Conservation (phyloP, 208 protist species). For the Wallacemonas sp. region DNA sequence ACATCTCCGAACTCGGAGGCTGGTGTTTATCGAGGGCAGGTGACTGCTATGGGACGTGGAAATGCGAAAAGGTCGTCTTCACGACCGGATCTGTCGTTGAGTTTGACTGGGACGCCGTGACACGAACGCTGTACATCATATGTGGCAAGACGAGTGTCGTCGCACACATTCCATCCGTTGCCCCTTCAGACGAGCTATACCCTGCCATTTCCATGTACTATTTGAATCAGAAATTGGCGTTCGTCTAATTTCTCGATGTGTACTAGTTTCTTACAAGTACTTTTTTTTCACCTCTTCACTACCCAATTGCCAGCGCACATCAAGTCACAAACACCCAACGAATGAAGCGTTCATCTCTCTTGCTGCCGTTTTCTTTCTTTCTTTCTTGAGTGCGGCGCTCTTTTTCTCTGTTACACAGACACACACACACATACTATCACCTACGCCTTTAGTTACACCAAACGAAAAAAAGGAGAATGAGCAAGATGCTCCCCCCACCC, state of each 20-base stretch:
- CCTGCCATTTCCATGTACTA: conserved; percentile 93
- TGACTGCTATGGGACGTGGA: conserved; percentile 88
- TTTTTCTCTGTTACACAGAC: no score
- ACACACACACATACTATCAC: no score
- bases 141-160: conserved; percentile 71
- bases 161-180: conserved; percentile 72
- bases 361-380: no score
- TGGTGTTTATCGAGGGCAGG: conserved; percentile 90
- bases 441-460: no score
- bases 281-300: background rate
- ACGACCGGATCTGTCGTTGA: conserved; percentile 87
- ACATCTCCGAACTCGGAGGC: conserved; percentile 90
- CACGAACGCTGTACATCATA: conserved; percentile 80
- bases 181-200: conserved; percentile 72
- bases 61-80: conserved; percentile 87
- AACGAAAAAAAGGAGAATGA: no score
- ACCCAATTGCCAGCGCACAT: background rate
- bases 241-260: no score
- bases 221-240: conserved; percentile 88
- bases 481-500: no score
- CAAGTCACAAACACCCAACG: no score
- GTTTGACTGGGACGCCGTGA: conserved; percentile 84
- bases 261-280: no score
- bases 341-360: no score
- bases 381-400: no score